These are phyloP conservation scores for Ustilago esculenta DNA, from an alignment of 1,284 basidiomycete genomes.

Conservation along the genomic window DNA sequence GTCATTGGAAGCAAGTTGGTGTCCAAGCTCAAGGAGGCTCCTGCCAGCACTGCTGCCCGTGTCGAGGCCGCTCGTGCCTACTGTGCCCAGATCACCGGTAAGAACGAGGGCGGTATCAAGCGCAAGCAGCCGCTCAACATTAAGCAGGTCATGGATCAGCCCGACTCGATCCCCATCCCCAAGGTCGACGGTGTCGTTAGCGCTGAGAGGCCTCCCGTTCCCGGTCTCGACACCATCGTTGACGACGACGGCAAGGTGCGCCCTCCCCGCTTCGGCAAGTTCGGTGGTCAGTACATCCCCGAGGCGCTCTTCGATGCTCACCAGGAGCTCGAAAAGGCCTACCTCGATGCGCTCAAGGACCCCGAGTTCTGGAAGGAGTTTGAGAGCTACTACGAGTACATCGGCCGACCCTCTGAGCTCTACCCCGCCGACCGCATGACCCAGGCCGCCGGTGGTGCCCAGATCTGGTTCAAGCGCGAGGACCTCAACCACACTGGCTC, in stretches of 20 bases:
- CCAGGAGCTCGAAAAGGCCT: slow-evolving; percentile 88
- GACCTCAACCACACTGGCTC: slow-evolving; percentile 74
- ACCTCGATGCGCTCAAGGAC: slow-evolving; percentile 84
- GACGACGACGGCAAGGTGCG: slow-evolving; percentile 51
- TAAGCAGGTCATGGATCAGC: slow-evolving; percentile 46
- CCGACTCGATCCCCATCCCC: slow-evolving; percentile 51
- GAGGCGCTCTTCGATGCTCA: slow-evolving; percentile 92
- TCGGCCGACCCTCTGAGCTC: slow-evolving; percentile 78
- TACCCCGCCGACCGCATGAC: slow-evolving; percentile 81
- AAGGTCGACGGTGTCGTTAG: slow-evolving; percentile 59
- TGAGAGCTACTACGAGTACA: slow-evolving; percentile 86
- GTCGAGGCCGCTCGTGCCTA: slow-evolving; percentile 70
- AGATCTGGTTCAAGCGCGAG: slow-evolving; percentile 98
- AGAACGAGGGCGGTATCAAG: slow-evolving; percentile 56
- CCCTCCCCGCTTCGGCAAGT: slow-evolving; percentile 88
- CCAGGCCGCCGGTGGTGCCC: slow-evolving; percentile 82
- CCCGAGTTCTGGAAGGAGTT: slow-evolving; percentile 94
- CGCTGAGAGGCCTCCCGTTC: slow-evolving; percentile 47
- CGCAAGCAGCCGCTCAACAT: slow-evolving; percentile 56
- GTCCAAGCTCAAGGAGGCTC: slow-evolving; percentile 76
- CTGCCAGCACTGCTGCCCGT: slow-evolving; percentile 65
- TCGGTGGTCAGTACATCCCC: slow-evolving; percentile 96
- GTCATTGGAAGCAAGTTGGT: slow-evolving; percentile 91
- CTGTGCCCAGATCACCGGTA: slow-evolving; percentile 74
- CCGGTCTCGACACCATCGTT: slow-evolving; percentile 53